Evolutionary conservation across 2,329 filamentous ascomycete species (phyloP), one percentile per base, ranked within the genome.

Genomic region (Rhexocercosporidium sp.): DNA sequence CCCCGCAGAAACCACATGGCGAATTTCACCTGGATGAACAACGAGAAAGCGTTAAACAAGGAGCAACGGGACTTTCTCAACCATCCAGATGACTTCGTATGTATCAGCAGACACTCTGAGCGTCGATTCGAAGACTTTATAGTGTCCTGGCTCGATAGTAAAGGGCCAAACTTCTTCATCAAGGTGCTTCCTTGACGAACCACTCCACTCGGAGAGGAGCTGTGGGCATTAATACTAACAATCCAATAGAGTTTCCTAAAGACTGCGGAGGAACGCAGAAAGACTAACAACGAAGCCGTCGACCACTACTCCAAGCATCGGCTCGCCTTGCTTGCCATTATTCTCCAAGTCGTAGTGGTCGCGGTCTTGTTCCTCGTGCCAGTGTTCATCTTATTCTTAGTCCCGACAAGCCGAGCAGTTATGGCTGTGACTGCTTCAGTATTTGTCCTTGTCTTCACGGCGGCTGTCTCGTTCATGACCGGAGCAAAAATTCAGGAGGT

Each of bases 311-410:
- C 49, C 39, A 22, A 53, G 31, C 6, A 6, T 6, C 11, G 64
- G 34, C 16, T 29, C 66, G 27, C 31, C 20, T 9, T 49, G n/a
- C 3, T 16, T 63, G 11, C 25, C 25, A 53, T 47, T 9, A 61
- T 44, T 20, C 18, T 62, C 1, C 14, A 61, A 0, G 61, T 71
- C 3, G 47, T 27, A 9, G 25, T 71, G 0, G 53, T 61, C 3
- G 64, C 69, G 6, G 59, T 27, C 9, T 46, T 69, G 7, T 67
- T 74, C 11, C 64, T 72, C 25, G 63, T 69, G 8, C 72, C 72
- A 8, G 66, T 66, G 16, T 69, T 64, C 41, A 18, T 72, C n/a
- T 22, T 73, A 27, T 71, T 72, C 60, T 61, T 74, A 12, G 47
- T 67, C 2, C 53, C 29, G 25, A 72, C 72, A 65, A 64, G 31